Base-by-base conservation (phyloP, 2,329 filamentous ascomycete species). In the Pezicula carpinea region DNA sequence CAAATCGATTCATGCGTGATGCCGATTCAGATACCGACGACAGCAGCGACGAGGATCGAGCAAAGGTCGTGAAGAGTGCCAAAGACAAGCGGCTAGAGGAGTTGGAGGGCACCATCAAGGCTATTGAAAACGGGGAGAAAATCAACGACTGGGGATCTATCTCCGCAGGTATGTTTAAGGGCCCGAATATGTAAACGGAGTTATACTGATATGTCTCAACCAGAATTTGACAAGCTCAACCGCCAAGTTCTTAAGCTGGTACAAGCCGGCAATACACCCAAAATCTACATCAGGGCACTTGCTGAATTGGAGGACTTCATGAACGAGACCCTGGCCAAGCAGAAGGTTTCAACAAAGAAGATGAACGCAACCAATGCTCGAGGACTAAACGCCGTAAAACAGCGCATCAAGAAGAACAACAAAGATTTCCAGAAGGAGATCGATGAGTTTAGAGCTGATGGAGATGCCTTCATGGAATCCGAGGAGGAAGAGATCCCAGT, bases 341-440 rank as follows among this genome's bases (percentile, higher is more conserved):
- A 95, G 67, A 99, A 99, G 77, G 87, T 95, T 58, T 87, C 88
- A 2, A 83, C 85, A 54, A 96, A 96, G 82, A 97, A 96, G 80
- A 96, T 97, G 91, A 99, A 96, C 73, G 90, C 91, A 53, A 93
- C 85, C 64, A 95, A 92, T 66, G 87, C 90, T 56, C 89, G 90
- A 71, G 90, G 91, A 63, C 80, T 99, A 63, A 99, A 97, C 69
- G 89, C 91, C 53, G 88, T 97, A 64, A 95, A 96, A 74, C 93
- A 99, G 70, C 91, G 91, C 73, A 89, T 99, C 75, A 91, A 92
- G 82, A 97, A 96, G 81, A 92, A 92, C 73, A 95, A 92, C 79
- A 95, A 95, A 73, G 92, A 97, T 55, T 92, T 92, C 72, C 82
- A 89, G 64, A 75, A 79, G 53, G 88, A 96, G 64, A 85, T 99